Base-by-base conservation (phyloP, 192 early-diverging fungal genomes). In the Coemansia sp. region DNA sequence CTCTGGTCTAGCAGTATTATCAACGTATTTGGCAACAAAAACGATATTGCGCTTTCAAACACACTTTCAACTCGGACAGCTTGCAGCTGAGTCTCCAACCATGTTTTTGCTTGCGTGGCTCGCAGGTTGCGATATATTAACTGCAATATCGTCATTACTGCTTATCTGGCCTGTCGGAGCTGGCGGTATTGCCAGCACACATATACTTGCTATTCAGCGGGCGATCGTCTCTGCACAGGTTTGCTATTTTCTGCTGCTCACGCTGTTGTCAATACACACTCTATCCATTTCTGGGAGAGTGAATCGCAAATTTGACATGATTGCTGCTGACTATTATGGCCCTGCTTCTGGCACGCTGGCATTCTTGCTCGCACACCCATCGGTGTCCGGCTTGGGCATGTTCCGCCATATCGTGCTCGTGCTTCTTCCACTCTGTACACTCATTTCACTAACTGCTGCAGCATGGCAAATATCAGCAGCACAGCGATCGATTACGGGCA, bases 71-170 rank as follows among this genome's bases (percentile, higher is more conserved):
- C 49, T 51, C 7, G 49, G 49, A 8, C 49, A 22, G 8, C 49
- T 19, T 22, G 49, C 49, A n/a, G 49, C 49, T 5, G 49, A 51
- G 4, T 51, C 49, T 17, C 49, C 49, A 8, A 51, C 49, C 9
- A 17, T 51, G 49, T 51, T 22, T 23, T 19, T 51, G 49, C 49
- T 51, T 22, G n/a, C 49, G 19, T 51, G 49, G 49, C 49, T 51
- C 8, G 49, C 17, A 17, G 49, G 49, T 19, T n/a, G 49, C 49
- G 49, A 51, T 19, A 51, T n/a, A 5, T 23, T 51, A 8, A 19
- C n/a, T 23, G n/a, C 49, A 51, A 6, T 51, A 8, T 51, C 49
- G 3, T 51, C 22, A 51, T 8, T 23, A n/a, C 17, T 51, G n/a
- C 49, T 23, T 23, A 14, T 51, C 49, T 22, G 22, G 49, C n/a